Evolutionary conservation across 495 filamentous ascomycete species (phyloP), one percentile per base, ranked within the genome.

Genomic region (Aspergillus campestris): DNA sequence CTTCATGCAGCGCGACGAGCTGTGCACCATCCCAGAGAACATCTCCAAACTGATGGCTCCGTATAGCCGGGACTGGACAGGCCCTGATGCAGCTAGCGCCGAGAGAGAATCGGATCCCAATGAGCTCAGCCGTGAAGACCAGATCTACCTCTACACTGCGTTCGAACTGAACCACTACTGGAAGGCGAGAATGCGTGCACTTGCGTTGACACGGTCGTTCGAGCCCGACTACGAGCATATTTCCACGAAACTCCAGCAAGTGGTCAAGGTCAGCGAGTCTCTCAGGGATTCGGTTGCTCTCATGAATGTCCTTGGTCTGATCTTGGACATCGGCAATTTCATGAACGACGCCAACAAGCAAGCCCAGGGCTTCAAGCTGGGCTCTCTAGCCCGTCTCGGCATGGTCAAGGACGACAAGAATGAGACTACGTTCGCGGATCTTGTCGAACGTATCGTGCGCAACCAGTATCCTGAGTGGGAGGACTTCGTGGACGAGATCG

Each of bases 341-440:
- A 98, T 98, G 92, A 98, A 98, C 69, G 92, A 97, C 56, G 82
- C 89, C 38, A 96, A 95, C 64, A 98, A 98, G 67, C 94, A 97
- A 65, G 92, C 94, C 2, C 86, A 83, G 50, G 92, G 92, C 38
- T 98, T 98, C 82, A 98, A 98, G 66, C 78, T 98, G 18, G 89
- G 89, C 53, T 94, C 92, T 1, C 82, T 98, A n/a, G 86, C 87
- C 32, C 80, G 92, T 18, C 72, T 98, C 30, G 92, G 85, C 27
- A 98, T 97, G 87, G 87, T 97, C 45, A 98, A 98, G 66, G 92
- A 98, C 54, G 89, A 94, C 69, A 95, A 96, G 78, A 98, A 98
- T 58, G 84, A 97, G 61, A 87, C 86, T 4, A 95, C 87, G 2
- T 90, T 98, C 60, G 89, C 90, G 33, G 92, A 98, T 64, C 77